phyloP scores from a whole-genome alignment of 805 yeast genomes.

The Myxozyma melibiosi region DNA sequence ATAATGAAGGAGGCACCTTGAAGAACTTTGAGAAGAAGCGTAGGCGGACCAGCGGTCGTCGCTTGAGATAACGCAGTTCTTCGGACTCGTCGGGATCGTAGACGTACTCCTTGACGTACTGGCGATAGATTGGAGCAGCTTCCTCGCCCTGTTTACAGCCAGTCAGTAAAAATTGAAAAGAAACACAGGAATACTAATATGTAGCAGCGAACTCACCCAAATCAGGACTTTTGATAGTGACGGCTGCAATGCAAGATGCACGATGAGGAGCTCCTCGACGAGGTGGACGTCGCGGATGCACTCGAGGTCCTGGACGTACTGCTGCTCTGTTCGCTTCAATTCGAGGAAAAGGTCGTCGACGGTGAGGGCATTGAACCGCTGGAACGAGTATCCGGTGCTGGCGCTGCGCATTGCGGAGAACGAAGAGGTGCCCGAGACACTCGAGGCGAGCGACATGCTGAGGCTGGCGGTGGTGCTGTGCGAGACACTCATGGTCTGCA shows the following conservation, averaged over 20 bases:
- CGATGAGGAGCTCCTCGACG: constrained; percentile 23
- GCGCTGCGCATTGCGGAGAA: background rate
- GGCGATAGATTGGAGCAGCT: constrained; percentile 32
- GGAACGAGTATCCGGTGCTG: constrained; percentile 4
- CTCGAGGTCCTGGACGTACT: constrained; percentile 23
- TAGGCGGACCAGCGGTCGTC: constrained; percentile 37
- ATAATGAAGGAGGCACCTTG: constrained; percentile 21
- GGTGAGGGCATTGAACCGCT: constrained; percentile 26
- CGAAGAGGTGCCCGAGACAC: background rate
- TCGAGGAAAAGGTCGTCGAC: constrained; percentile 30
- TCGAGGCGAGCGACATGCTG: constrained; percentile 13
- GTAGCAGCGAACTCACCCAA: constrained; percentile 18
- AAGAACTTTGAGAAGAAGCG: constrained; percentile 35
- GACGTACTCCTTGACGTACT: constrained; percentile 27
- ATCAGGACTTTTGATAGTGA: constrained; percentile 17
- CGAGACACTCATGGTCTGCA: constrained; percentile 2
- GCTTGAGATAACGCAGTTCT: constrained; percentile 28
- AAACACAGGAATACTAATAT: background rate
- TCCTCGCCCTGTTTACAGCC: constrained; percentile 23
- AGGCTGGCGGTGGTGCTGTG: constrained; percentile 3
- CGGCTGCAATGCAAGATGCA: constrained; percentile 21
- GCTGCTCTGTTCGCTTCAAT: constrained; percentile 20
- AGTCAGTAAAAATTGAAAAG: background rate
- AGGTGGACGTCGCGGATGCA: constrained; percentile 18
- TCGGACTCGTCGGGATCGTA: constrained; percentile 32